Evolutionary conservation across 2,329 filamentous ascomycete species (phyloP), one percentile per base, ranked within the genome.

Genomic region (Aspergillus luchuensis): DNA sequence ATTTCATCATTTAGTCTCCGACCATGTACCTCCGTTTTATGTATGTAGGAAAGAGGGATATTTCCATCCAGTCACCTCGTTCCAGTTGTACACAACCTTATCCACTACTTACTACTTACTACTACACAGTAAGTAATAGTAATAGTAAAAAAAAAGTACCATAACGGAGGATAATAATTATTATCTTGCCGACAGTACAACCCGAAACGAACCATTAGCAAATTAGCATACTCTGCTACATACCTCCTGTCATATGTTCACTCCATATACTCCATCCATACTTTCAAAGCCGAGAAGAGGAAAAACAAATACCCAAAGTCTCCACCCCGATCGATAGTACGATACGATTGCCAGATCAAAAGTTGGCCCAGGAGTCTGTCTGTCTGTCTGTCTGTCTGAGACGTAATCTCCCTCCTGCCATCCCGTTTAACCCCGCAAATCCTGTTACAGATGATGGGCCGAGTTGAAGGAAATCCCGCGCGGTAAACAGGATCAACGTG

Each of bases 401-500:
- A 56, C 53, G 53, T 56, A 56, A 56, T 56, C 25, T 25, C 41
- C 52, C 38, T 30, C 52, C 38, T 30, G 25, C 52, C 15, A 13
- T n/a, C 50, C 15, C 17, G 17, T 11, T 45, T 30, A 33, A 30
- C 53, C 53, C 53, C 53, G 53, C 53, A 56, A 56, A 47, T n/a
- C 43, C 53, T 45, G 53, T 56, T 45, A 56, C 53, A 56, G 36
- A n/a, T n/a, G 30, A 19, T 39, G 55, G 33, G 21, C 15, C 15
- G 17, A 30, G 28, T 30, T 28, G 19, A 25, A 43, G 25, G 17
- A 52, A 60, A 60, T 60, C 58, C 54, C 58, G 58, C 58, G 58
- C 58, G 58, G 49, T 47, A 57, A 56, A 56, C 48, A 45, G 39
- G 48, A 47, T 55, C 55, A 58, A 58, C 56, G 59, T 50, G 51